phyloP scores from a whole-genome alignment of 441 rosid species.

The Corymbia calophylla region DNA sequence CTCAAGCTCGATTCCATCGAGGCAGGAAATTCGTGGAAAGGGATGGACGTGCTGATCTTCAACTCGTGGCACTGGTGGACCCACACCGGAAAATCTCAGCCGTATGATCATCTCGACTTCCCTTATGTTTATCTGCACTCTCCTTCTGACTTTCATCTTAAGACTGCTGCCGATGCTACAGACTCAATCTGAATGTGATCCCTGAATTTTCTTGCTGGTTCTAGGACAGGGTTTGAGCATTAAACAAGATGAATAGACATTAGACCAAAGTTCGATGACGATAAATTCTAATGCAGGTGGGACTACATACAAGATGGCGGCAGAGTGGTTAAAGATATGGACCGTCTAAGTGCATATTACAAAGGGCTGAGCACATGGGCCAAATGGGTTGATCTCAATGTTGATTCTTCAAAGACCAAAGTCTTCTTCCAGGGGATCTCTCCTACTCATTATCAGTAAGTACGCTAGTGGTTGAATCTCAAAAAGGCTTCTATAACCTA shows the following conservation, averaged over 20 bases:
- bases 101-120: conserved; percentile 14
- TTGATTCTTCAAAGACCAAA: conserved; percentile 33
- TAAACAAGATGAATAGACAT: neutral
- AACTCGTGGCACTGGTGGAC: conserved; percentile 87
- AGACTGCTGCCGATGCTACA: neutral
- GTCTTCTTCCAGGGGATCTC: conserved; percentile 76
- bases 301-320: conserved; percentile 47
- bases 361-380: conserved; percentile 62
- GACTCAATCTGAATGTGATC: neutral
- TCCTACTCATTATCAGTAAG: conserved; percentile 68
- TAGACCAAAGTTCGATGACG: neutral
- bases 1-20: conserved; percentile 42
- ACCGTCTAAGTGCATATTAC: conserved; percentile 50
- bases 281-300: conserved; percentile 32
- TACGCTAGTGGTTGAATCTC: neutral
- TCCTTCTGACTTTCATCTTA: neutral
- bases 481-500: neutral
- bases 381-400: conserved; percentile 48
- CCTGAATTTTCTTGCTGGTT: neutral
- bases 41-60: conserved; percentile 58
- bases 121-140: neutral
- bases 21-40: conserved; percentile 45
- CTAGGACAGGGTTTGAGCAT: neutral
- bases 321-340: conserved; percentile 35
- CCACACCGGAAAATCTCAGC: conserved; percentile 44